Base-by-base conservation (phyloP, 768 basidiomycete genomes). In the Amanita rubescens region DNA sequence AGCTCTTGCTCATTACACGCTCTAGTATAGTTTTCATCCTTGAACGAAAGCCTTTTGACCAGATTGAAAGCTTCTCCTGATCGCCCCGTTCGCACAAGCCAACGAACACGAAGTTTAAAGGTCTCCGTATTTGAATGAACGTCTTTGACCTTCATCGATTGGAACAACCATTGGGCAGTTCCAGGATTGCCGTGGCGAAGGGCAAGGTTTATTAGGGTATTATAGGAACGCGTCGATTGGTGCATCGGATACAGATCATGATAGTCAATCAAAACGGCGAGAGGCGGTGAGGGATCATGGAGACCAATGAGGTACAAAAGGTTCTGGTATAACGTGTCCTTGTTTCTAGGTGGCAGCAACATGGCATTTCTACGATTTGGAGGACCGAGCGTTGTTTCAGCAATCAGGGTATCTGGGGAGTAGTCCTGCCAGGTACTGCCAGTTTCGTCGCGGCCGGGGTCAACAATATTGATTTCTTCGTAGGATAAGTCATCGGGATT, bases 31-130 rank as follows among this genome's bases (percentile, higher is more conserved):
- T 34, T 37, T 45, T 15, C 50, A 15, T 57, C 50, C 24, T 64
- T 44, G 27, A 65, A 56, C 42, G 62, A 53, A 49, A 59, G 46
- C 24, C 52, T 47, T 58, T 67, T 60, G 24, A 73, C 69, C 45
- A 71, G 69, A 12, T 59, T 58, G 82, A 82, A 87, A 19, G 84
- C 86, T 20, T 71, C 64, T 10, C 73, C 63, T 84, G 85, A 87
- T 39, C 62, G 65, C 7, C 80, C 84, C 3, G 71, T 69, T 43
- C 75, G 71, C 42, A 87, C 70, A 49, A 84, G 65, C 70, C 74
- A 78, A 17, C 87, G 77, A 56, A 78, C 74, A 53, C 72, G 70
- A 35, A 87, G 65, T 65, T 77, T 77, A 64, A 73, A 69, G 1
- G 86, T 85, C 59, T 83, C 78, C 45, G 75, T 53, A 62, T 84